These are phyloP conservation scores for Trichoderma hamatum DNA, from an alignment of 2,329 filamentous ascomycete species.

Conservation along the genomic window DNA sequence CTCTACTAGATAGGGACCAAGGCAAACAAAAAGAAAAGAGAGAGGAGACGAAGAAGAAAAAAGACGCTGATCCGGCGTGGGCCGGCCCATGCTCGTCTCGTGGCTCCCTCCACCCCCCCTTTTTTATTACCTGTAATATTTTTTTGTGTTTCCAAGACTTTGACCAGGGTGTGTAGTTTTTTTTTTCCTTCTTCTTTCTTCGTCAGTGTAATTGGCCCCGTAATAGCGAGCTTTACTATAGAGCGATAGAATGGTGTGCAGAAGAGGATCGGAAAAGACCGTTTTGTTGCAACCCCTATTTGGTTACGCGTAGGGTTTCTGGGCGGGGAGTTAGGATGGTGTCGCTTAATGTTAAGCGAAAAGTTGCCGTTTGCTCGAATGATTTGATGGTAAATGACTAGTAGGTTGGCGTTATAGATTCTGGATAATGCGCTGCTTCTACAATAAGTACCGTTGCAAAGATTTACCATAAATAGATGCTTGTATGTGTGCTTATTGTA, in stretches of 20 bases:
- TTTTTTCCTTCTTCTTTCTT: too few relatives aligned
- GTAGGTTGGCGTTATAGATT: background rate
- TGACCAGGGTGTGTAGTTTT: background rate
- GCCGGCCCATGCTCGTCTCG: conserved; percentile 1
- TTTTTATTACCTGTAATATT: background rate
- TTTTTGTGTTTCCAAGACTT: background rate
- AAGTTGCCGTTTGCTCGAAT: background rate
- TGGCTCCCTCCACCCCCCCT: background rate
- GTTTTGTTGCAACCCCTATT: background rate
- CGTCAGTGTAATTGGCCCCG: background rate
- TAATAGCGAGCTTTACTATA: background rate
- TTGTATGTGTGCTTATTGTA: background rate
- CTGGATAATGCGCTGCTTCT: background rate
- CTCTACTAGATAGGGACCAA: background rate
- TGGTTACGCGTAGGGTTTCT: background rate
- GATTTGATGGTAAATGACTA: background rate
- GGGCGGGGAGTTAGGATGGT: background rate
- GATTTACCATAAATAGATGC: background rate
- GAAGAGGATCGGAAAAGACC: background rate
- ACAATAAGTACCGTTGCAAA: background rate
- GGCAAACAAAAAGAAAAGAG: background rate
- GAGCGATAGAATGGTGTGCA: conserved; percentile 6
- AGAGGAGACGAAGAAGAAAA: background rate
- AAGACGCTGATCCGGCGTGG: conserved; percentile 1
- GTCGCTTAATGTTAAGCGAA: background rate